Conservation (phyloP, 75 land plant species). For the Isoetes taiwanensis region DNA sequence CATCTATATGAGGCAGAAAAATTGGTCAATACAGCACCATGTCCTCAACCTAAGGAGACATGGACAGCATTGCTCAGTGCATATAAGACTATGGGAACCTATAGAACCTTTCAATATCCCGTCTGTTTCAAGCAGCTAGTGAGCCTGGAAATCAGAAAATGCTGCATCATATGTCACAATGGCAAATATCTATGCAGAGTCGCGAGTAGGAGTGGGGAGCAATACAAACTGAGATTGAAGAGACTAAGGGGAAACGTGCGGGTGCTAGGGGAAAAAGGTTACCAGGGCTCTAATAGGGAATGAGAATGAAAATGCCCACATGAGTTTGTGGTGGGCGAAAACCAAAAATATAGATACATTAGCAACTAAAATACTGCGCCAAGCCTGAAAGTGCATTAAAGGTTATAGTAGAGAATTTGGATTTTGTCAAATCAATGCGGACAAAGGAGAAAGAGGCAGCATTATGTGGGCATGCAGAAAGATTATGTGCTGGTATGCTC, state of each 20-base stretch:
- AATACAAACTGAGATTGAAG: too few relatives aligned
- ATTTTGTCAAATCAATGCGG: conserved; percentile 12
- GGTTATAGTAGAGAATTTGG: too few relatives aligned
- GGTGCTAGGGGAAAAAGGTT: conserved; percentile 45
- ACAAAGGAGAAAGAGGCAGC: conserved; percentile 9
- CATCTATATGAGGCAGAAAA: conserved; percentile 10
- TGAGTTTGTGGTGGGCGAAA: conserved; percentile 35
- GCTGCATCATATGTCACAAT: not conserved
- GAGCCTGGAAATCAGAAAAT: not conserved
- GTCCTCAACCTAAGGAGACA: not conserved
- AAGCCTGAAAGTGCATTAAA: too few relatives aligned
- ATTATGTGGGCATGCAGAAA: conserved; percentile 16
- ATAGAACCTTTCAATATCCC: too few relatives aligned
- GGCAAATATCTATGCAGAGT: not conserved
- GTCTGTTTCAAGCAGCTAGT: not conserved
- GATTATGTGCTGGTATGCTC: conserved; percentile 13
- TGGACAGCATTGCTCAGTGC: conserved; percentile 16
- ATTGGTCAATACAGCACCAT: conserved; percentile 8
- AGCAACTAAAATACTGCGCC: too few relatives aligned
- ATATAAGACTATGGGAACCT: conserved; percentile 9
- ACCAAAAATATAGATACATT: conserved; percentile 20
- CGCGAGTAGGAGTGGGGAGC: not conserved
- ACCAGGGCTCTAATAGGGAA: conserved; percentile 37
- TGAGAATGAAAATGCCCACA: conserved; percentile 27
- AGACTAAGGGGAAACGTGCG: too few relatives aligned